Base-by-base conservation (phyloP, 768 basidiomycete species). In the Hericium alpestre region DNA sequence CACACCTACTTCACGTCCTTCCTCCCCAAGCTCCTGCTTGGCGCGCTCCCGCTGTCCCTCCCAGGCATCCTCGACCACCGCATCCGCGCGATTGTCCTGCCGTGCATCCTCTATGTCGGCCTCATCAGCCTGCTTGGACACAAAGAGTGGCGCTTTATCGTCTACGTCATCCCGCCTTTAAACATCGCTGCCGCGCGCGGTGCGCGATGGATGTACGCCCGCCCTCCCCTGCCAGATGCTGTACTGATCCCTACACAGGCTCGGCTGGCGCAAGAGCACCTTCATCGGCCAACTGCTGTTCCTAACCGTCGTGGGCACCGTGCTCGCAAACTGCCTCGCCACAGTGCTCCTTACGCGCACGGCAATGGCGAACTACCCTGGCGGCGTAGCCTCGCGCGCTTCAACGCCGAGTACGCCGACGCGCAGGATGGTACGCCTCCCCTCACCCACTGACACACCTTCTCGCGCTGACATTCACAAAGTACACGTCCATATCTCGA, bases 61-160 rank as follows among this genome's bases (percentile, higher is more conserved):
- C 53, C 90, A 15, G 86, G 84, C 0, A 65, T 72, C 41, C 23
- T 72, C 7, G 82, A 88, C 61, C 61, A 60, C 9, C 75, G 79
- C 9, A 71, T 82, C 47, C 77, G 79, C 3, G 65, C 70, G 3
- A 72, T 87, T 39, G 69, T 85, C 4, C 51, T 76, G 10, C 79
- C 85, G 0, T 74, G 80, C 2, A 25, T 83, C 4, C 57, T 65
- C 0, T 88, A 86, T 58, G 65, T 91, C 8, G 68, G 65, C 2
- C 62, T 85, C 2, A 80, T 98, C 67, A 93, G 92, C 66, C 73
- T 67, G 32, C 74, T 97, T 1, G 85, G 81, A 0, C 96, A 99
- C 71, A 99, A 99, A 68, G 96, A 99, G 71, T 99, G 96, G 96
- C 80, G 96, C 7, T 99, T 99, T 70, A 75, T 98, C 56, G 78